Evolutionary conservation across 2,329 filamentous ascomycete genomes (phyloP), one percentile per base, ranked within the genome.

Genomic region (Pestalotiopsis sp.): DNA sequence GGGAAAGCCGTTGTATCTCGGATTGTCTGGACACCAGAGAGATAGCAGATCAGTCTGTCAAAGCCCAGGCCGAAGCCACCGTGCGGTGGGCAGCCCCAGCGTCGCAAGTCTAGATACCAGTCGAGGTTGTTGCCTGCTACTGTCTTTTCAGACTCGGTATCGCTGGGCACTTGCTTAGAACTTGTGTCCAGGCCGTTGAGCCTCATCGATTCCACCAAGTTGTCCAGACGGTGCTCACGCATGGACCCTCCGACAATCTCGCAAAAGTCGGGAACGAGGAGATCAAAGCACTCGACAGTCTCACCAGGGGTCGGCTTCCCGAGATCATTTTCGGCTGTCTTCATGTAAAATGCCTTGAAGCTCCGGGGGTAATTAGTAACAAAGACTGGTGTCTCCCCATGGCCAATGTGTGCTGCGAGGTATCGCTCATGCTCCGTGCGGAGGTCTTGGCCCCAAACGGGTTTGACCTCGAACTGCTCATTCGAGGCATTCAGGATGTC

Each of bases 321-420:
- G 64, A 14, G n/a, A 60, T 69, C 70, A 17, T 67, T 67, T 23
- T 70, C 69, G 23, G 65, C 71, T 23, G 69, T 68, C 70, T 75
- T 79, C 92, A 94, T 95, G 80, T 95, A 99, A 81, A 98, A 99
- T 12, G 95, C 93, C 81, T 99, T 99, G 78, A 96, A 90, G 62
- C 86, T 84, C 72, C 89, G 89, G n/a, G 96, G 96, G 77, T 98
- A 99, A 79, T 98, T 87, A 14, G 95, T 98, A 72, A 99, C 90
- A 78, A 98, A 98, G 59, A 98, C 86, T 7, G 96, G 96, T 62
- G 87, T 82, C 72, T 79, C 79, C 55, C 82, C 82, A 38, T 83
- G 81, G 61, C 81, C 81, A n/a, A 83, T 80, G 64, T 79, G 71
- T 66, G 88, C 85, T 62, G 96, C 94, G 66, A 99, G 86, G 78